phyloP scores from a whole-genome alignment of 2,329 filamentous ascomycete genomes.

The Tolypocladium ovalisporum region DNA sequence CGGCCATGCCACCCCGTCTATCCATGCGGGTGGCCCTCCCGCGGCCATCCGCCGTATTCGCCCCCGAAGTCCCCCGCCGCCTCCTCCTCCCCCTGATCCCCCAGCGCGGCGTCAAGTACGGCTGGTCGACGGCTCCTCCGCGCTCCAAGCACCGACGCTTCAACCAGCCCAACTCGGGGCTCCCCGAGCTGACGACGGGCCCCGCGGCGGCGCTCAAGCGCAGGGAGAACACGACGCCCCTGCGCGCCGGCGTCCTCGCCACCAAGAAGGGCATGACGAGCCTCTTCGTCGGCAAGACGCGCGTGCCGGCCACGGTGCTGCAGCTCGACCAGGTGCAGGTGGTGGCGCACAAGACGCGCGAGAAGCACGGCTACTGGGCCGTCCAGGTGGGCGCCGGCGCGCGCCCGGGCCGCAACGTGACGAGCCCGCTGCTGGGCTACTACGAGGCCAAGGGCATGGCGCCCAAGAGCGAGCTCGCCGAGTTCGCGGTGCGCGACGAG shows the following conservation, averaged over 20 bases:
- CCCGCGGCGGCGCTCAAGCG: slow-evolving; percentile 51
- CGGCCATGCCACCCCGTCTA: slow-evolving; percentile 35
- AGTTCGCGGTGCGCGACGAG: slow-evolving; percentile 74
- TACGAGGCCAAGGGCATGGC: slow-evolving; percentile 72
- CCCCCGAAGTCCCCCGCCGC: slow-evolving; percentile 18
- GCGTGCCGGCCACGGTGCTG: slow-evolving; percentile 81
- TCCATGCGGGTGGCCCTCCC: slow-evolving; percentile 31
- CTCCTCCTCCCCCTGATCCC: slow-evolving; percentile 35
- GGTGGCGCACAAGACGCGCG: slow-evolving; percentile 70
- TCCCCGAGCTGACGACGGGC: slow-evolving; percentile 45
- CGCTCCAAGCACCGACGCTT: slow-evolving; percentile 46
- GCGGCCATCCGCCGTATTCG: slow-evolving; percentile 19
- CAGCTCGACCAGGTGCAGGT: slow-evolving; percentile 91
- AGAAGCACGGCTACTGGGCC: slow-evolving; percentile 82
- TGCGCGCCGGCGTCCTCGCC: slow-evolving; percentile 72
- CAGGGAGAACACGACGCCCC: slow-evolving; percentile 45
- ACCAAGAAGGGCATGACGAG: slow-evolving; percentile 96
- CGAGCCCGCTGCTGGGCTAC: slow-evolving; percentile 77
- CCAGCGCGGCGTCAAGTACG: slow-evolving; percentile 43
- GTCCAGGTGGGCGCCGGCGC: slow-evolving; percentile 79
- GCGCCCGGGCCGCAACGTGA: slow-evolving; percentile 63
- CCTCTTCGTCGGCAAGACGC: slow-evolving; percentile 67
- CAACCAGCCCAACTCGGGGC: slow-evolving; percentile 46
- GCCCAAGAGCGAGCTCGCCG: slow-evolving; percentile 72
- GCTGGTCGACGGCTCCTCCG: slow-evolving; percentile 46